Conservation (phyloP, 371 early-diverging fungal genomes). For the Dichotomocladium elegans region DNA sequence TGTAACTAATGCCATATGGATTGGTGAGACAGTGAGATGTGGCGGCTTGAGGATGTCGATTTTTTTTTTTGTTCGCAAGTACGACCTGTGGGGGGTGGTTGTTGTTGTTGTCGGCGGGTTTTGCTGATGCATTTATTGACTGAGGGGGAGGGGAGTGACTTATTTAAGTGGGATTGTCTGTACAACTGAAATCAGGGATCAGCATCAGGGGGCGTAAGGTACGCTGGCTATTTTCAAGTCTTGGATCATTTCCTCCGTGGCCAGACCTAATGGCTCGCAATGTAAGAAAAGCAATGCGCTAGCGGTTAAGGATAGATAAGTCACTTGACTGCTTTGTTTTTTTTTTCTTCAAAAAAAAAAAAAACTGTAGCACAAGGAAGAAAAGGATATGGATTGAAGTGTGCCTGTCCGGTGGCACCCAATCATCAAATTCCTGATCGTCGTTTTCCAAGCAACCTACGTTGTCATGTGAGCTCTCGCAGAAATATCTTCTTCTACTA, state of each 20-base stretch:
- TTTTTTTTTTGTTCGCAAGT: too few species aligned
- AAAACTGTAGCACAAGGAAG: not conserved
- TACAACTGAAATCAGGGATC: not conserved
- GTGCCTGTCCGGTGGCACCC: conserved; percentile 23
- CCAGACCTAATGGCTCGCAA: conserved; percentile 2
- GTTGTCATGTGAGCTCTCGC: conserved; percentile 1
- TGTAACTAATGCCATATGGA: not conserved
- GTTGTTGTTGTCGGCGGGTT: not conserved
- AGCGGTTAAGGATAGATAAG: conserved; percentile 2
- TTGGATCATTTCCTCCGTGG: not conserved
- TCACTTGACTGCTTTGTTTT: too few species aligned
- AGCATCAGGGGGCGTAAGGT: not conserved
- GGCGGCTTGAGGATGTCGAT: too few species aligned
- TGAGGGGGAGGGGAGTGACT: not conserved
- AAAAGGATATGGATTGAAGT: conserved; percentile 25
- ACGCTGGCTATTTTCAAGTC: conserved; percentile 1
- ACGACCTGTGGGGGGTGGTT: too few species aligned
- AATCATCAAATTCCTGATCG: conserved; percentile 24
- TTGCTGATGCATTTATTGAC: not conserved
- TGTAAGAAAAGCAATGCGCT: not conserved
- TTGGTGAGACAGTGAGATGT: not conserved
- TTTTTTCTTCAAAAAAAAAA: conserved; percentile 5
- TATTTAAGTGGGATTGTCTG: not conserved
- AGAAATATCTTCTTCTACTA: not conserved
- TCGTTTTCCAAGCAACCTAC: conserved; percentile 23